Base-by-base conservation (phyloP, 73 alveolate genomes). In the Durusdinium trenchii region DNA sequence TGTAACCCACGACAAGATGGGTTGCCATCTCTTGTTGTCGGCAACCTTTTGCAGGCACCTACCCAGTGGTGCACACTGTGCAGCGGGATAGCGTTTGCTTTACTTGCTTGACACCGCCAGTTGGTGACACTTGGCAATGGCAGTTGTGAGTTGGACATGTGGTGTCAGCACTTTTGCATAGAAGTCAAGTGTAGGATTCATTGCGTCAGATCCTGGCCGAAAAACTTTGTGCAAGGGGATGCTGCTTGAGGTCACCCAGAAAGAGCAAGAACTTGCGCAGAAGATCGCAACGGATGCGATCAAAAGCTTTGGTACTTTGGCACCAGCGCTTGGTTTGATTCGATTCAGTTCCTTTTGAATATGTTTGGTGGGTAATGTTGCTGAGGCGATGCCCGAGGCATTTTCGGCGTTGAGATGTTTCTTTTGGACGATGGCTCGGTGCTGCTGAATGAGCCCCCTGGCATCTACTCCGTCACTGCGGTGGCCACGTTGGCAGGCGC, bases 361-460 rank as follows among this genome's bases (percentile, higher is more conserved):
- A 9, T 54, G 64, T 20, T 54, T 54, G 9, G 64, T 54, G 28
- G 28, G 20, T 20, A 9, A 9, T 20, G 20, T 9, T 12, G 64
- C 64, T 20, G 9, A 54, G 76, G 94, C n/a, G 94, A 45, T 18
- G 94, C 94, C 1, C 64, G 69, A 23, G 94, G 94, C 28, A 52
- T 84, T 61, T 84, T 84, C 76, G 94, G 94, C 46, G 94, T 84
- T 75, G 94, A 84, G 78, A 48, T 84, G 78, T 84, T 84, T 51
- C 54, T 84, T 20, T 51, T 84, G 46, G 52, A 84, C n/a, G 94
- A 84, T 42, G 94, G 76, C 54, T 51, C 94, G 35, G 94, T 84
- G 42, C 73, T 52, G 40, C 54, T 84, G 79, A 84, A 84, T 20
- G 94, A 84, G 64, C 64, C 64, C 28, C 64, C 20, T 20, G 64